A percentile compares a stretch with the other conserved stretches of the same genome.
Evolutionary conservation across 805 yeast species (phyloP).

Genomic region (Lachancea sp.): DNA sequence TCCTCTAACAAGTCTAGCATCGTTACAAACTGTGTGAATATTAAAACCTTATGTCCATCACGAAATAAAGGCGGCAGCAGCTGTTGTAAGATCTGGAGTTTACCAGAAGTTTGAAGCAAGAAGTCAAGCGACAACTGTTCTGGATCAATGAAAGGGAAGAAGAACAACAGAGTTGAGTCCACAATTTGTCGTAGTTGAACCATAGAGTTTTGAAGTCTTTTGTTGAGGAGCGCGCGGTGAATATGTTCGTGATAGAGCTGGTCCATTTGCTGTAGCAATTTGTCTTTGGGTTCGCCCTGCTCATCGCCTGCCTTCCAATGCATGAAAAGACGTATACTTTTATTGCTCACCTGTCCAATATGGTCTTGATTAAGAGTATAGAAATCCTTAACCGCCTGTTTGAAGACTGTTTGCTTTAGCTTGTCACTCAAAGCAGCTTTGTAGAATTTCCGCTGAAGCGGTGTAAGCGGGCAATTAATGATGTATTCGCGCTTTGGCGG

Average conservation of each 20-base stretch:
- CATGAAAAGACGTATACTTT: slow-evolving; percentile 39
- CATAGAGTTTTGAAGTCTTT: slow-evolving; percentile 56
- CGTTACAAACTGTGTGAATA: slow-evolving; percentile 81
- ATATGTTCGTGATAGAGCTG: slow-evolving; percentile 29
- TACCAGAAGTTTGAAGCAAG: slow-evolving; percentile 58
- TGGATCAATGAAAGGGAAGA: slow-evolving; percentile 59
- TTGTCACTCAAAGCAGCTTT: slow-evolving; percentile 41
- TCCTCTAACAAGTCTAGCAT: slow-evolving; percentile 79
- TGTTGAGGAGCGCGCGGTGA: slow-evolving; percentile 40
- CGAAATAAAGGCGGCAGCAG: slow-evolving; percentile 46
- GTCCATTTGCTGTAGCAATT: slow-evolving; percentile 22
- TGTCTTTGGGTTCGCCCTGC: slow-evolving; percentile 6
- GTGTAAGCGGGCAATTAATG: slow-evolving; percentile 62
- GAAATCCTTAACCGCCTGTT: slow-evolving; percentile 46
- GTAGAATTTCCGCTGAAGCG: slow-evolving; percentile 59
- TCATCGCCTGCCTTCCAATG: slow-evolving; percentile 29
- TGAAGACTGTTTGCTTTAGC: slow-evolving; percentile 41
- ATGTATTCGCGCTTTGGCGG: slow-evolving; percentile 91
- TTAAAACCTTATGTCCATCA: slow-evolving; percentile 59
- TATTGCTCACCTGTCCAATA: slow-evolving; percentile 29
- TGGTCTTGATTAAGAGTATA: slow-evolving; percentile 36
- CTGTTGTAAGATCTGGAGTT: slow-evolving; percentile 62
- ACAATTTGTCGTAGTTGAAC: slow-evolving; percentile 85
- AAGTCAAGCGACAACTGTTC: slow-evolving; percentile 37
- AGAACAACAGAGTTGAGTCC: slow-evolving; percentile 78